Evolutionary conservation across 2,329 filamentous ascomycete genomes (phyloP).

Genomic region (Phialophora chinensis): DNA sequence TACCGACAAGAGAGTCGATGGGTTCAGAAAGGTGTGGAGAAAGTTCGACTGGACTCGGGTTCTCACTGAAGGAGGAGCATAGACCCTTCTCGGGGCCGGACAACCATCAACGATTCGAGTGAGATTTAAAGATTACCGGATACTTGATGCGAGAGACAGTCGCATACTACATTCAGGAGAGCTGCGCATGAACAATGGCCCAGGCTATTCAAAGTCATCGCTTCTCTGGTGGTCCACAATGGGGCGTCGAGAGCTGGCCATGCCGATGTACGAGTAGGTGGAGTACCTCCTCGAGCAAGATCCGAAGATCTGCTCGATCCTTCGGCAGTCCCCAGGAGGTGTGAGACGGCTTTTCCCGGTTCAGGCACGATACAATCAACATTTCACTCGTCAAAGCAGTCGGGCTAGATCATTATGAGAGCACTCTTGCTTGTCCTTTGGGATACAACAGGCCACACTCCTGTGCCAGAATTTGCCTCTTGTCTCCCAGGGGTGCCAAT

Average conservation of each 20-base stretch:
- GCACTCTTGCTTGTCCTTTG: not conserved
- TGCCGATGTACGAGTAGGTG: not conserved
- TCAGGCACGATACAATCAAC: not conserved
- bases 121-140: not conserved
- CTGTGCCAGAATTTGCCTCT: too few relatives aligned
- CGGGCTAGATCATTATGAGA: not conserved
- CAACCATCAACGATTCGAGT: not conserved
- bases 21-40: slow-evolving; percentile 82
- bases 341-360: not conserved
- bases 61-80: slow-evolving; percentile 54
- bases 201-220: not conserved
- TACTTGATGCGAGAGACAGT: not conserved
- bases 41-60: slow-evolving; percentile 89
- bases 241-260: not conserved
- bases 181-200: not conserved
- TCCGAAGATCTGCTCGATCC: not conserved
- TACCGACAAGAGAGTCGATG: slow-evolving; percentile 70
- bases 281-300: not conserved
- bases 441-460: not conserved
- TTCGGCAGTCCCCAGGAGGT: not conserved
- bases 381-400: not conserved
- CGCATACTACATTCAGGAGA: not conserved
- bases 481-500: not conserved
- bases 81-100: not conserved
- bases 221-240: not conserved